phyloP scores from a whole-genome alignment of 495 filamentous ascomycete species.

The Penicillium ucsense region DNA sequence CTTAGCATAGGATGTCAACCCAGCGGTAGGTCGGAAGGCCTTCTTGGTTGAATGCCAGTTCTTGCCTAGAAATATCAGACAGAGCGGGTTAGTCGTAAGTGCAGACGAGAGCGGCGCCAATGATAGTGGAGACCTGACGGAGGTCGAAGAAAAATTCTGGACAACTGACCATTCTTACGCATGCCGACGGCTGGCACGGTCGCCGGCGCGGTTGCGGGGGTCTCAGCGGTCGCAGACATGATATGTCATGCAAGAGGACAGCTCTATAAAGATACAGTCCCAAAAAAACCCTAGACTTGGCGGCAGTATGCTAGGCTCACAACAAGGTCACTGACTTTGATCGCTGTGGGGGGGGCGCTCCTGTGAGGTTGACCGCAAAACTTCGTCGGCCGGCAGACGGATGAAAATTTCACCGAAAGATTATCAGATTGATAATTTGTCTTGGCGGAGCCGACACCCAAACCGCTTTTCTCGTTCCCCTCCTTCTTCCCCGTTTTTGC shows the following conservation, averaged over 20 bases:
- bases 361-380: background rate
- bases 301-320: too few relatives aligned
- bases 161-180: constrained; percentile 34
- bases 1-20: constrained; percentile 68
- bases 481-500: constrained; percentile 7
- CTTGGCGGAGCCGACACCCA: constrained; percentile 7
- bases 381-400: background rate
- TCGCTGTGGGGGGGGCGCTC: too few relatives aligned
- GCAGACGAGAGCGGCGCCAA: background rate
- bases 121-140: constrained; percentile 1
- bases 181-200: constrained; percentile 25
- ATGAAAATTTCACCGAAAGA: constrained; percentile 14
- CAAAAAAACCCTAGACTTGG: too few relatives aligned
- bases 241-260: background rate
- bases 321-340: too few relatives aligned
- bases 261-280: background rate
- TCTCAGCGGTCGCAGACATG: constrained; percentile 18
- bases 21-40: constrained; percentile 76
- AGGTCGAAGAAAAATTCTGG: background rate
- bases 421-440: constrained; percentile 24
- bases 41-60: constrained; percentile 79
- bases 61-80: constrained; percentile 53
- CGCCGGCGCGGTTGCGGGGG: constrained; percentile 10
- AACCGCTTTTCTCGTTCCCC: too few relatives aligned
- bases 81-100: constrained; percentile 12